Evolutionary conservation across 2,329 filamentous ascomycete species (phyloP).

Genomic region (Alternaria ethzedia): DNA sequence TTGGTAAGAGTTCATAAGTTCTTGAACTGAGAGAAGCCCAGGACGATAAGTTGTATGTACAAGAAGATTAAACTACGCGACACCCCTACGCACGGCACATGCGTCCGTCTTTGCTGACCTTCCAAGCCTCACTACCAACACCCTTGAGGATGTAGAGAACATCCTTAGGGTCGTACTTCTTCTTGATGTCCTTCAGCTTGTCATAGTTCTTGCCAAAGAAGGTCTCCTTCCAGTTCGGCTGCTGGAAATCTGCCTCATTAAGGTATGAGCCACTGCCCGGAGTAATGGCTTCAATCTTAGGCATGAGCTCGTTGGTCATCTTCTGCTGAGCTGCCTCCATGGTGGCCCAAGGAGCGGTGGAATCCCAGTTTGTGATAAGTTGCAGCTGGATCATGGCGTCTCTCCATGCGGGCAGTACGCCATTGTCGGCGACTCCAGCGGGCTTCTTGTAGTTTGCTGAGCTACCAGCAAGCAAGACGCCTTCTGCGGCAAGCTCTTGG

Average conservation of each 20-base stretch:
- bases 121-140: slow-evolving; percentile 33
- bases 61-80: not conserved
- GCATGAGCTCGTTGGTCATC: slow-evolving; percentile 34
- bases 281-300: slow-evolving; percentile 28
- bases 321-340: slow-evolving; percentile 14
- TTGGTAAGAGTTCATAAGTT: not conserved
- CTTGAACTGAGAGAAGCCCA: not conserved
- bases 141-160: slow-evolving; percentile 27
- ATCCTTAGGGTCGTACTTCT: slow-evolving; percentile 26
- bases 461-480: slow-evolving; percentile 24
- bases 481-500: slow-evolving; percentile 16
- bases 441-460: slow-evolving; percentile 24
- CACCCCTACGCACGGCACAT: slow-evolving; percentile 13
- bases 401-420: slow-evolving; percentile 34
- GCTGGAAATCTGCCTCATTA: slow-evolving; percentile 38
- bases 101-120: slow-evolving; percentile 14
- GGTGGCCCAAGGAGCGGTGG: slow-evolving; percentile 14
- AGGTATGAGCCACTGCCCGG: slow-evolving; percentile 35
- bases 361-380: slow-evolving; percentile 29
- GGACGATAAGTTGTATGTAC: not conserved
- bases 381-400: slow-evolving; percentile 25
- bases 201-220: slow-evolving; percentile 35
- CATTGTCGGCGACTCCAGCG: slow-evolving; percentile 20
- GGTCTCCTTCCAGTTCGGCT: slow-evolving; percentile 29
- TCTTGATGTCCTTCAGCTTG: slow-evolving; percentile 26